Conservation (phyloP, 345 rosid genomes). For the Citrus trifoliata region DNA sequence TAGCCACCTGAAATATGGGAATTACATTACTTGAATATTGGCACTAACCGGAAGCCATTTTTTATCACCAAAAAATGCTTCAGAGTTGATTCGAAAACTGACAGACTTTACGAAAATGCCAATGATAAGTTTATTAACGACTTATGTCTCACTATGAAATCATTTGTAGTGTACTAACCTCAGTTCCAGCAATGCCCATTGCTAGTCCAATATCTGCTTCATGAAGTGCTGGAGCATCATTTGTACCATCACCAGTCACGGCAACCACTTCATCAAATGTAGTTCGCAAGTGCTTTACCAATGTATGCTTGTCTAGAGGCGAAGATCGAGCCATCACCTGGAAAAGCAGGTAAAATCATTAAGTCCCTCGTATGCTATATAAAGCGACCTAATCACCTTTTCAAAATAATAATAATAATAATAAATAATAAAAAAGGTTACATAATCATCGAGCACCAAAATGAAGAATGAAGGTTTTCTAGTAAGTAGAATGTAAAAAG, state of each 20-base stretch:
- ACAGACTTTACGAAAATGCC: neutral
- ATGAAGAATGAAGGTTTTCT: neutral
- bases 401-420: no score
- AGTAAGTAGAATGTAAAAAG: neutral
- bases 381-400: neutral
- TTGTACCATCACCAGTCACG: conserved; percentile 94
- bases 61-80: neutral
- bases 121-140: neutral
- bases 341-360: conserved; percentile 14
- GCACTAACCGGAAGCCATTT: neutral
- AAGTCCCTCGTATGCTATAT: neutral
- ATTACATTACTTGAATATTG: conserved; percentile 8
- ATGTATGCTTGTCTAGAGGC: conserved; percentile 86
- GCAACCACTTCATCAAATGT: conserved; percentile 89
- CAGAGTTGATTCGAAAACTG: neutral
- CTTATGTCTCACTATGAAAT: neutral
- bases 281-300: conserved; percentile 79
- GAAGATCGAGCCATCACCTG: conserved; percentile 99
- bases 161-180: conserved; percentile 41
- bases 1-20: conserved; percentile 67
- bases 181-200: conserved; percentile 99
- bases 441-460: neutral
- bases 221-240: conserved; percentile 96
- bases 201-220: conserved; percentile 98
- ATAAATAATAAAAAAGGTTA: neutral